Evolutionary conservation across 352 stramenopile genomes (phyloP), one percentile per base, ranked within the genome.

Genomic region (Globisporangium polare): DNA sequence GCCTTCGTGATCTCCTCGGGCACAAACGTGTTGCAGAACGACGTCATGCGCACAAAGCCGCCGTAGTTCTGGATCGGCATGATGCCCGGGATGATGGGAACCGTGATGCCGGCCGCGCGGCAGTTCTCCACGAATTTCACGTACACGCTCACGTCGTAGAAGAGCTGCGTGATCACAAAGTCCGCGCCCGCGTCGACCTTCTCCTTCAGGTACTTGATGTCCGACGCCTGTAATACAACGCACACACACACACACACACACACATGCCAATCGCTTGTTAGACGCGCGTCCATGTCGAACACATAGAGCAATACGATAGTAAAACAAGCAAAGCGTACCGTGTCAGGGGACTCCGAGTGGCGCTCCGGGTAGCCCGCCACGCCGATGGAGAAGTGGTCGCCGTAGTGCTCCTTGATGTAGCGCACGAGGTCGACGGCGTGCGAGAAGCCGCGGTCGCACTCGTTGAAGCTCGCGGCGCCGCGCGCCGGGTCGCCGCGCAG

Each of bases 101-200:
- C 89, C 2, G 83, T 90, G 65, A 99, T 99, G 49, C 96, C 97
- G 33, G 72, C 83, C 5, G 70, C 73, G 39, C 91, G 80, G 62
- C 90, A 98, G 57, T 94, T 83, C 49, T 94, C 75, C 22, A 99
- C 93, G 75, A 99, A 99, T 31, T 82, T 77, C 45, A 94, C 66
- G 78, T 97, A 99, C 52, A 98, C 93, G 42, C 94, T 72, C 27
- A 95, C 85, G 67, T 99, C 97, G 71, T 99, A 99, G 69, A 99
- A 99, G 76, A 99, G 98, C 87, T 99, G 97, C 35, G 97, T 99
- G 67, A 99, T 97, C 63, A 99, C 94, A 61, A 99, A 98, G 61
- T 99, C 96, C 33, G 95, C 96, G 54, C 97, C 97, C 20, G 97
- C 96, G 69, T 99, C 97, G 22, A 98, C 75, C 68, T 98, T 99